Conservation (phyloP, 2,329 filamentous ascomycete genomes). For the Sporothrix sp. region DNA sequence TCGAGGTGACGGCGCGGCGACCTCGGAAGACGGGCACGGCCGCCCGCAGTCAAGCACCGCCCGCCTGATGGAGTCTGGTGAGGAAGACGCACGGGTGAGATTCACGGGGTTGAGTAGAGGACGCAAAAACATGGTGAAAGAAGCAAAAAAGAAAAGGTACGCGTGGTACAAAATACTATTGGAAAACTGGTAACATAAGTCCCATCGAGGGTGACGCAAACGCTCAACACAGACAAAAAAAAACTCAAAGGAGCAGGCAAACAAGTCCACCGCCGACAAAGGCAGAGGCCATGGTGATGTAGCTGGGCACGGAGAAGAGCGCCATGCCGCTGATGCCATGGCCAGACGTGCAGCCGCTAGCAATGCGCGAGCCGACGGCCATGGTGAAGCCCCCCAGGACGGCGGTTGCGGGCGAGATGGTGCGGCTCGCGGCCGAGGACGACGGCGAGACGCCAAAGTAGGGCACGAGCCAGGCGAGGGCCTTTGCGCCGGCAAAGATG, state of each 20-base stretch:
- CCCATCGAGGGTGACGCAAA: neutral
- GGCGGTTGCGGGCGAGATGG: slow-evolving; percentile 31
- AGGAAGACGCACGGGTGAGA: neutral
- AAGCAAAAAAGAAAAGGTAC: no score
- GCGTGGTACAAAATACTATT: no score
- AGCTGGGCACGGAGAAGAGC: slow-evolving; percentile 51
- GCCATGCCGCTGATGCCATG: slow-evolving; percentile 60
- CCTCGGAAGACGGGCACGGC: neutral
- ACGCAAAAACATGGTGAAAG: neutral
- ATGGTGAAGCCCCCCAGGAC: slow-evolving; percentile 46
- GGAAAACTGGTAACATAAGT: no score
- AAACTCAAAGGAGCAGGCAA: slow-evolving; percentile 2
- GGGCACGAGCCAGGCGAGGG: slow-evolving; percentile 1
- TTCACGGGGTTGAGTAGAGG: neutral
- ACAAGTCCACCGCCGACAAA: slow-evolving; percentile 39
- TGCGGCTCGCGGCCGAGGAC: slow-evolving; percentile 18
- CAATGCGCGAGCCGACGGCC: slow-evolving; percentile 50
- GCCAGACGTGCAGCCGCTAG: slow-evolving; percentile 58
- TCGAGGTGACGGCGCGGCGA: slow-evolving; percentile 26
- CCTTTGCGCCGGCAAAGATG: slow-evolving; percentile 26
- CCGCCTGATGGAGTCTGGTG: no score
- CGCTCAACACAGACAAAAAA: neutral
- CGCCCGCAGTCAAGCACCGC: neutral
- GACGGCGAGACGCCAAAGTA: slow-evolving; percentile 7
- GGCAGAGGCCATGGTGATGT: slow-evolving; percentile 49